Evolutionary conservation across 2,329 filamentous ascomycete genomes (phyloP).

Genomic region (Tolypocladium sp.): DNA sequence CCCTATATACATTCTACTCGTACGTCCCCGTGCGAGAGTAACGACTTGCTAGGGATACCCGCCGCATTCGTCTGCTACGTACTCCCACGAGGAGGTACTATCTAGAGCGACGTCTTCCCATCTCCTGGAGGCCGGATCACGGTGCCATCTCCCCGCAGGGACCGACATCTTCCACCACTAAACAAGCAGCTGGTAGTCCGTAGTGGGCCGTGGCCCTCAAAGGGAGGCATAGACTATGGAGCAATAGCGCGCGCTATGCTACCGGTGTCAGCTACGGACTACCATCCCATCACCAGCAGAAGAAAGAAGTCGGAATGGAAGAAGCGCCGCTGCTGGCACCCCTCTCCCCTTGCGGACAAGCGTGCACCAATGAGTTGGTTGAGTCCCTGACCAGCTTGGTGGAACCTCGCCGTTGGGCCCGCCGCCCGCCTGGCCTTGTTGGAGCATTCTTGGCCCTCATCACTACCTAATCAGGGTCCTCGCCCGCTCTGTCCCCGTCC

Average conservation of each 20-base stretch:
- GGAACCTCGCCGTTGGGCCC: not conserved
- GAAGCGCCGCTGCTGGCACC: not conserved
- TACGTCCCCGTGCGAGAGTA: not conserved
- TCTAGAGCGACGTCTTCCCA: no score
- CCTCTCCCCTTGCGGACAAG: not conserved
- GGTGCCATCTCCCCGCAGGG: not conserved
- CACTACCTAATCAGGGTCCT: no score
- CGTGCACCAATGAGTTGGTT: not conserved
- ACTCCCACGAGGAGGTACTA: no score
- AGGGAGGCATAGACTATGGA: not conserved
- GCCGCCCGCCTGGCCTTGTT: not conserved
- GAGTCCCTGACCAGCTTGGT: not conserved
- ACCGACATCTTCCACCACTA: no score
- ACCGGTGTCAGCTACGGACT: not conserved
- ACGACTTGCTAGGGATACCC: no score
- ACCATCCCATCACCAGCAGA: no score
- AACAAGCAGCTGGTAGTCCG: no score
- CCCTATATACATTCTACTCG: not conserved
- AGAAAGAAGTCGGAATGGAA: not conserved
- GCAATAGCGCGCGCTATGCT: not conserved
- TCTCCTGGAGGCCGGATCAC: no score
- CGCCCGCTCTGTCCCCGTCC: no score
- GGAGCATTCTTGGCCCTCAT: not conserved
- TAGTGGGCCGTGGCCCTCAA: no score
- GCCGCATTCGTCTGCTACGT: not conserved